A percentile compares a stretch with the other conserved stretches of the same genome.
phyloP scores from a whole-genome alignment of 208 protist genomes.

The Leishmania lainsoni region DNA sequence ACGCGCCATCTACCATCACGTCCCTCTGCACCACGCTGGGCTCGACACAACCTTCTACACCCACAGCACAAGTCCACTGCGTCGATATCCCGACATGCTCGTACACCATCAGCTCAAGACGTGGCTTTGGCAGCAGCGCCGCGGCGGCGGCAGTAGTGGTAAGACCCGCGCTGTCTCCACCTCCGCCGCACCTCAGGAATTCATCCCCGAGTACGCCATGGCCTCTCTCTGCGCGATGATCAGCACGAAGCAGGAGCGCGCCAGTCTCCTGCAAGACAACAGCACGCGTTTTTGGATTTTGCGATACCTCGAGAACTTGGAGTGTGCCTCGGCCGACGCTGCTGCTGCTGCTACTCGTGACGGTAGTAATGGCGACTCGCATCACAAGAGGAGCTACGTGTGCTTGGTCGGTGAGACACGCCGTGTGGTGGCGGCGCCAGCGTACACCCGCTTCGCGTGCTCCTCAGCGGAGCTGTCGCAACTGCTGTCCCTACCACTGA shows the following conservation, averaged over 20 bases:
- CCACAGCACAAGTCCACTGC: constrained; percentile 87
- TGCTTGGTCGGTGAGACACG: constrained; percentile 78
- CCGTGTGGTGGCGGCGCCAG: constrained; percentile 63
- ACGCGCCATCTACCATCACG: constrained; percentile 81
- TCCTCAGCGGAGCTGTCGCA: constrained; percentile 12
- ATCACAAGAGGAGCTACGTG: constrained; percentile 38
- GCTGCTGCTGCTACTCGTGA: neutral
- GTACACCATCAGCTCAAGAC: constrained; percentile 92
- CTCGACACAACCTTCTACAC: constrained; percentile 83
- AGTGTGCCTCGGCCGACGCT: constrained; percentile 4
- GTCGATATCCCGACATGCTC: constrained; percentile 90
- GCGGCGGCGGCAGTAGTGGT: neutral
- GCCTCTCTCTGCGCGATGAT: constrained; percentile 82
- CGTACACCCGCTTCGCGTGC: constrained; percentile 48
- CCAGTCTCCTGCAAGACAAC: constrained; percentile 81
- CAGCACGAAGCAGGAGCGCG: constrained; percentile 81
- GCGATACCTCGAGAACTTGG: constrained; percentile 54
- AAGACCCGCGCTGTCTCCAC: neutral
- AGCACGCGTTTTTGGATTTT: constrained; percentile 84
- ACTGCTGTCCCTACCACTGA: constrained; percentile 8
- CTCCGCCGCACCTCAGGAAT: constrained; percentile 15
- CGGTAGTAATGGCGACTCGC: neutral
- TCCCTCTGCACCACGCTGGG: constrained; percentile 73
- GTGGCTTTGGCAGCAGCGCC: constrained; percentile 54
- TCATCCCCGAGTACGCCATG: constrained; percentile 83